Conservation (phyloP, 768 basidiomycete genomes). For the Leccinum variicolor region DNA sequence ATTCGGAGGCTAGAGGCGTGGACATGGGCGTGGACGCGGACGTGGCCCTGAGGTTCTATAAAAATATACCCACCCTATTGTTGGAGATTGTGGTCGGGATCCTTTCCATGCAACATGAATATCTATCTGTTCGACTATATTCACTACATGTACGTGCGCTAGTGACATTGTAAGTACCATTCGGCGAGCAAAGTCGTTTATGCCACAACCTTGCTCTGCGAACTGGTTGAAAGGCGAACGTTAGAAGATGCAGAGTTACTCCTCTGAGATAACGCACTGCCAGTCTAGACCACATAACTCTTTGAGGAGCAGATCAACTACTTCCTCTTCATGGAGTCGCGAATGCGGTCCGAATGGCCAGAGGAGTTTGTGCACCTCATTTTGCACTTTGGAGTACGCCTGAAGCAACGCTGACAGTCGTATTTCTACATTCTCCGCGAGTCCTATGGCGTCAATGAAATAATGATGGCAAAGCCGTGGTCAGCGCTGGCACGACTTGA, state of each 20-base stretch:
- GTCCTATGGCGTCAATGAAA: too few species aligned
- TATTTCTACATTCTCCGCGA: background rate
- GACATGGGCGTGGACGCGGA: background rate
- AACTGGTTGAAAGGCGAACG: background rate
- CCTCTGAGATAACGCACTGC: background rate
- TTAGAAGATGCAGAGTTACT: background rate
- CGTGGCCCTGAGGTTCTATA: background rate
- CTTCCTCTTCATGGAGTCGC: background rate
- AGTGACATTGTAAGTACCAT: too few species aligned
- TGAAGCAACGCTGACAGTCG: too few species aligned
- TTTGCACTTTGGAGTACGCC: background rate
- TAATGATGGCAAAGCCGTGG: too few species aligned
- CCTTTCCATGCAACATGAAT: too few species aligned
- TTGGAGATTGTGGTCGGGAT: background rate
- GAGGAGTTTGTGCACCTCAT: background rate
- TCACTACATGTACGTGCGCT: too few species aligned
- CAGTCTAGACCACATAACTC: background rate
- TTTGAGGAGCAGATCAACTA: background rate
- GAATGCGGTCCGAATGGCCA: background rate
- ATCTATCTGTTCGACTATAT: too few species aligned
- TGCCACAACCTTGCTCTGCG: background rate
- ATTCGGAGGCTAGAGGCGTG: background rate
- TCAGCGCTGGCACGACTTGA: background rate
- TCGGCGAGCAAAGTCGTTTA: background rate
- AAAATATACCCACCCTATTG: too few species aligned